phyloP scores from a whole-genome alignment of 2,329 filamentous ascomycete genomes.

The Arachnomyces sp. region DNA sequence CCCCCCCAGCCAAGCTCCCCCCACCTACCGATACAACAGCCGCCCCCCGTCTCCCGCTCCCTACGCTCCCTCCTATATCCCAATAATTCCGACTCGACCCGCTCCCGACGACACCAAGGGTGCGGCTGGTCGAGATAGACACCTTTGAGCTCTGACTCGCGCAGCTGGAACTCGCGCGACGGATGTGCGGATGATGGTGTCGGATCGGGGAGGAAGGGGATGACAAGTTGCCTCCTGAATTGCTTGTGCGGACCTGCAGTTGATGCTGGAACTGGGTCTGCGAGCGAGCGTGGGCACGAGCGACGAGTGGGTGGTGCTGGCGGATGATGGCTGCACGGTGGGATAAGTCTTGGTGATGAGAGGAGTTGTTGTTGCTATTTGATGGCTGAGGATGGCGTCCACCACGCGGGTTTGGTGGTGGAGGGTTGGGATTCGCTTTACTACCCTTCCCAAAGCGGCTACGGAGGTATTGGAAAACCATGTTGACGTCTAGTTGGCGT shows the following conservation, averaged over 20 bases:
- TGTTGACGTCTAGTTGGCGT: conserved; percentile 77
- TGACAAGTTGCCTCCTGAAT: conserved; percentile 32
- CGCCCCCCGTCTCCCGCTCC: conserved; percentile 55
- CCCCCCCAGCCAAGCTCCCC: conserved; percentile 43
- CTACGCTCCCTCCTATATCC: conserved; percentile 77
- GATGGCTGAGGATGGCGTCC: conserved; percentile 40
- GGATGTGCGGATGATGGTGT: conserved; percentile 34
- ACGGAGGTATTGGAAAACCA: conserved; percentile 81
- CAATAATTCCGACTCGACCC: conserved; percentile 79
- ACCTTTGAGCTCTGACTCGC: conserved; percentile 80
- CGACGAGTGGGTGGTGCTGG: conserved; percentile 80
- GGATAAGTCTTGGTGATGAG: conserved; percentile 53
- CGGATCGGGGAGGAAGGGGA: conserved; percentile 24
- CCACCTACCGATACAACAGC: conserved; percentile 59
- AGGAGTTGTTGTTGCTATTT: conserved; percentile 28
- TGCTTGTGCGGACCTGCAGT: conserved; percentile 29
- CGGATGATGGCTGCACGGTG: conserved; percentile 76
- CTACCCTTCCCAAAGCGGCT: conserved; percentile 60
- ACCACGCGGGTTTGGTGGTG: conserved; percentile 26
- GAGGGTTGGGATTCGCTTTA: conserved; percentile 33
- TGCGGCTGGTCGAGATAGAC: conserved; percentile 54
- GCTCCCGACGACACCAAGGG: conserved; percentile 47
- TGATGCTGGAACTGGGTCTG: conserved; percentile 33
- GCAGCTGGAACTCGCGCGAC: conserved; percentile 56
- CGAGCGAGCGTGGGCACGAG: conserved; percentile 39